Conservation (phyloP, 257 asterid species). For the Solanum paucissectum region DNA sequence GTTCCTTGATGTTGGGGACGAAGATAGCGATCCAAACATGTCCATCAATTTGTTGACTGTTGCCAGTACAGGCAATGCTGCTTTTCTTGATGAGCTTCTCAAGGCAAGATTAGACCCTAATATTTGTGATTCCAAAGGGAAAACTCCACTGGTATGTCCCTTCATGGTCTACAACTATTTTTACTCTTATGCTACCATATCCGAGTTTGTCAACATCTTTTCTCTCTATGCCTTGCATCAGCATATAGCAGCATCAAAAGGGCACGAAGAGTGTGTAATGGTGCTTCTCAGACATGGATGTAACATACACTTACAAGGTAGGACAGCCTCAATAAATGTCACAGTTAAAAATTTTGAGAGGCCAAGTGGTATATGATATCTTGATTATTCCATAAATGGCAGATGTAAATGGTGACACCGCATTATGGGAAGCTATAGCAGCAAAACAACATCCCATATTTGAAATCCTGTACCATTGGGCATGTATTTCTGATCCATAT, state of each 20-base stretch:
- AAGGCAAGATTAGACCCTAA: constrained; percentile 79
- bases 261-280: constrained; percentile 75
- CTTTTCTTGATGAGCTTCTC: constrained; percentile 85
- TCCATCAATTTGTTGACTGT: constrained; percentile 58
- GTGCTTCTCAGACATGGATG: constrained; percentile 82
- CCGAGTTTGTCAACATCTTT: background rate
- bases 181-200: background rate
- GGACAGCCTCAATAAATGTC: background rate
- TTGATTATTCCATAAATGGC: background rate
- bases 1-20: constrained; percentile 55
- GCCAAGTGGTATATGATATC: background rate
- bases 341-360: background rate
- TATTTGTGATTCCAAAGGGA: constrained; percentile 69
- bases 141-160: constrained; percentile 62
- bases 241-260: constrained; percentile 84
- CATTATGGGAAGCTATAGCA: constrained; percentile 72
- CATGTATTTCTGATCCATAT: constrained; percentile 62
- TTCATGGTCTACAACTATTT: too few species aligned
- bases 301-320: constrained; percentile 62
- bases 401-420: constrained; percentile 76
- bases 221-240: constrained; percentile 7
- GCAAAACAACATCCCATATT: constrained; percentile 60
- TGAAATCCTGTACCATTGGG: constrained; percentile 73
- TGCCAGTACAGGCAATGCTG: constrained; percentile 78
- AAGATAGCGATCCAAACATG: constrained; percentile 24